phyloP scores from a whole-genome alignment of 2,329 filamentous ascomycete species.

The Escovopsis sp. region DNA sequence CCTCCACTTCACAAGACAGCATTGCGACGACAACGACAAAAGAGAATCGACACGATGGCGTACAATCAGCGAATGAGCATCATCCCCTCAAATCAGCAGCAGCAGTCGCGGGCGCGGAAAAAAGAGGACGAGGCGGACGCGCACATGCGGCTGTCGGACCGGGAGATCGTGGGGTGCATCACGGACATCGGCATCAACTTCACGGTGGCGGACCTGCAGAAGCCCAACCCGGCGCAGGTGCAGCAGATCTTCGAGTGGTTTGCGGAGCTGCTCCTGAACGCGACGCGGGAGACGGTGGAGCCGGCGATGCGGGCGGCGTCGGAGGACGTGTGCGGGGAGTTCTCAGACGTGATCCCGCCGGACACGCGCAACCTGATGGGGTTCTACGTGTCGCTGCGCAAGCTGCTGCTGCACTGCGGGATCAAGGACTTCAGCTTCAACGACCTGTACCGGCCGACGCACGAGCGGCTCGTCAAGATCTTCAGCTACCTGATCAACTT shows the following conservation, averaged over 20 bases:
- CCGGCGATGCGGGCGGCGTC: constrained; percentile 88
- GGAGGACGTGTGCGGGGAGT: constrained; percentile 73
- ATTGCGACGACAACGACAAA: constrained; percentile 1
- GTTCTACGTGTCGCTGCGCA: constrained; percentile 75
- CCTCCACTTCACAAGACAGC: neutral
- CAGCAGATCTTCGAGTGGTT: constrained; percentile 99
- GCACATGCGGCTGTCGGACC: constrained; percentile 45
- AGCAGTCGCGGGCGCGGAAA: constrained; percentile 36
- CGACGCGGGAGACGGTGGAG: constrained; percentile 82
- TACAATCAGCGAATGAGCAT: constrained; percentile 48
- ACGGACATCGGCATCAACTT: constrained; percentile 92
- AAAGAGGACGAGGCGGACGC: constrained; percentile 45
- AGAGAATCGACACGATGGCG: constrained; percentile 27
- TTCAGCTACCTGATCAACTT: constrained; percentile 99
- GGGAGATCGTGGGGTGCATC: constrained; percentile 91
- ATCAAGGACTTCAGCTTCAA: constrained; percentile 88
- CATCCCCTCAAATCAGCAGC: constrained; percentile 35
- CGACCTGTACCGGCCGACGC: constrained; percentile 81
- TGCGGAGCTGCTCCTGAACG: constrained; percentile 83
- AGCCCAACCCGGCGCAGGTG: constrained; percentile 85
- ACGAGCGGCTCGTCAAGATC: constrained; percentile 81
- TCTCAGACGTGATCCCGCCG: constrained; percentile 66
- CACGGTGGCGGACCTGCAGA: constrained; percentile 71
- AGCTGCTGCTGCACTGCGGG: constrained; percentile 71
- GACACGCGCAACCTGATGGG: constrained; percentile 93